These are phyloP conservation scores for Epicoccum nigrum DNA, from an alignment of 2,329 filamentous ascomycete species.

Conservation along the genomic window DNA sequence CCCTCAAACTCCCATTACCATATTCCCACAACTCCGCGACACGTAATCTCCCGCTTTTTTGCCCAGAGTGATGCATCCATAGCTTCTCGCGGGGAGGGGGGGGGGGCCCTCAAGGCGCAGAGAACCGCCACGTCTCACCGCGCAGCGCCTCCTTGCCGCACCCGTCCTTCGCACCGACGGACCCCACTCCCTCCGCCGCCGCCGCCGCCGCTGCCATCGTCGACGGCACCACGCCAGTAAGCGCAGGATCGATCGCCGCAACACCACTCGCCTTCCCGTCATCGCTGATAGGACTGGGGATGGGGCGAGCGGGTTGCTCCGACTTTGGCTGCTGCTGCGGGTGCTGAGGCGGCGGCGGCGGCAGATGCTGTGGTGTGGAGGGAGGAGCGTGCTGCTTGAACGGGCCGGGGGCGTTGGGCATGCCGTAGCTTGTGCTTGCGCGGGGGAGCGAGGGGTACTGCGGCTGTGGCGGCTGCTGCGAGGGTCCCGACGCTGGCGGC, in stretches of 20 bases:
- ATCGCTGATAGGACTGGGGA: conserved; percentile 43
- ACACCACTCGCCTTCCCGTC: conserved; percentile 29
- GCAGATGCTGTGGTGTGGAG: conserved; percentile 9
- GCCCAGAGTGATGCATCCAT: no score
- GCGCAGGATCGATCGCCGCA: conserved; percentile 7
- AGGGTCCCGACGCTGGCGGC: conserved; percentile 13
- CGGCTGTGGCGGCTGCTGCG: conserved; percentile 16
- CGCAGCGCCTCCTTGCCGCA: no score
- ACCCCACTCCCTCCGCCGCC: no score
- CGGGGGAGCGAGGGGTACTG: conserved; percentile 25
- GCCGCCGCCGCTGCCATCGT: no score
- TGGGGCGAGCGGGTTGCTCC: conserved; percentile 36
- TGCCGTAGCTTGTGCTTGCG: conserved; percentile 22
- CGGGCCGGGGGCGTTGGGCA: conserved; percentile 20
- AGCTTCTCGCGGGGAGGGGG: no score
- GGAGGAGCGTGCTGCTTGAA: conserved; percentile 17
- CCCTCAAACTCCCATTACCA: no score
- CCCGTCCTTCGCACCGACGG: no score
- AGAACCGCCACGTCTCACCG: conserved; percentile 44
- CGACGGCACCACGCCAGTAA: no score
- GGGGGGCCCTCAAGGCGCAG: no score
- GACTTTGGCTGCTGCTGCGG: background rate
- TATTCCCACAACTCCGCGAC: no score
- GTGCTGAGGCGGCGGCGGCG: conserved; percentile 11
- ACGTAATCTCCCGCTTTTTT: no score